These are phyloP conservation scores for Cutaneotrichosporon cyanovorans DNA, from an alignment of 1,284 basidiomycete species.

Conservation along the genomic window DNA sequence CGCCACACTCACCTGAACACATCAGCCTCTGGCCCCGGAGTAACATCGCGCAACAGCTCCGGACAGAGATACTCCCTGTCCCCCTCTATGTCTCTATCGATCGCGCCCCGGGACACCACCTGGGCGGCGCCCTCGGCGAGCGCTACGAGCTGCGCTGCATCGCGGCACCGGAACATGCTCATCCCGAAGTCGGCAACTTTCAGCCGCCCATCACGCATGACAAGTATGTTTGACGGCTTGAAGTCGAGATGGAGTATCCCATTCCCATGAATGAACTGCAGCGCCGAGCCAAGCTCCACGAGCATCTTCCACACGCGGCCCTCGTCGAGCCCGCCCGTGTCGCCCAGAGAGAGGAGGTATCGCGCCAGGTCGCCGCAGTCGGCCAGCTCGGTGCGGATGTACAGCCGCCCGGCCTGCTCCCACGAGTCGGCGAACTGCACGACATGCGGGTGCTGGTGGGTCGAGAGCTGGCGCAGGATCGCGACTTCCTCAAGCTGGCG, in stretches of 20 bases:
- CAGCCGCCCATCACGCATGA: conserved; percentile 77
- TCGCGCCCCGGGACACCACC: no score
- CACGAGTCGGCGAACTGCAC: conserved; percentile 85
- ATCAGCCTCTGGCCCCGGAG: conserved; percentile 83
- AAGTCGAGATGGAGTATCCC: conserved; percentile 90
- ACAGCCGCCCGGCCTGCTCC: conserved; percentile 83
- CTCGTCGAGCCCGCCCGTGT: conserved; percentile 74
- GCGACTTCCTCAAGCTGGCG: conserved; percentile 91
- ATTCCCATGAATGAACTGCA: conserved; percentile 77
- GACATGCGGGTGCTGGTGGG: conserved; percentile 61
- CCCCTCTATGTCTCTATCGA: conserved; percentile 61
- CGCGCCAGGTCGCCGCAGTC: conserved; percentile 81
- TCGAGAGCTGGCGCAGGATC: conserved; percentile 68
- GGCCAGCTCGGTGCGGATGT: conserved; percentile 87
- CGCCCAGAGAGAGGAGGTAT: conserved; percentile 85
- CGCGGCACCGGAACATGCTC: conserved; percentile 47
- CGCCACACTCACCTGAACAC: conserved; percentile 68
- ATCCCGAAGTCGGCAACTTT: conserved; percentile 98
- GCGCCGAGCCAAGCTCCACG: conserved; percentile 68
- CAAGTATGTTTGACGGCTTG: conserved; percentile 93
- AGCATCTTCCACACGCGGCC: conserved; percentile 94
- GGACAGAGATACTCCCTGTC: conserved; percentile 95
- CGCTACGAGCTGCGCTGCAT: no score
- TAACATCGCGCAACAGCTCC: conserved; percentile 75
- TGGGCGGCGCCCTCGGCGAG: no score